Evolutionary conservation across 345 rosid genomes (phyloP), one percentile per base, ranked within the genome.

Genomic region (Gossypium thurberi): DNA sequence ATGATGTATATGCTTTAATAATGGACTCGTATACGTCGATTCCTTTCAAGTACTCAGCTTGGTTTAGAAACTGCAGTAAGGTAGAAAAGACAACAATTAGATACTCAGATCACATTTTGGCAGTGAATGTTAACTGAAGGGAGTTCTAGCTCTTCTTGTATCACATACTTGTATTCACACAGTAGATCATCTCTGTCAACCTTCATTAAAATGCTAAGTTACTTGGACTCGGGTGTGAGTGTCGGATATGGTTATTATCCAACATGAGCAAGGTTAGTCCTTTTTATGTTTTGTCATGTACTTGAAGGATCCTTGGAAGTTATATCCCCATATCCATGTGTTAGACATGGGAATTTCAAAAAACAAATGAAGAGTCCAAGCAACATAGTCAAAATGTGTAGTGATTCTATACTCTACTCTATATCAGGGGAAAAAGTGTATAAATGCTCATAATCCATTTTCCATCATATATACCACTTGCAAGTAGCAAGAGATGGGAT

Each of bases 41-140:
- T 65, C 98, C 99, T 87, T 85, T 90, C 85, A 92, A 78, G 82
- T 92, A 92, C 82, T 92, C 97, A 6, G 74, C 86, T 80, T 87
- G 85, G 87, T 85, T 82, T 67, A 92, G 82, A 79, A 87, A 95
- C 98, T 92, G 91, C 82, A 76, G 74, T 72, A 81, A 67, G 61
- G 43, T 10, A 52, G 52, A 74, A 73, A 73, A 65, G 1, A 55
- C 2, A 40, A 74, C 12, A 5, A 61, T 81, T 23, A 73, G 60
- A 23, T 52, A 52, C 21, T 56, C 65, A 69, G 59, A 55, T 55
- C 25, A 55, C 73, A 48, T 26, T 33, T 63, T 2, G n/a, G 47
- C 13, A n/a, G 13, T 15, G 47, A 61, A 28, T 8, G 48, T 37
- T 11, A n/a, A 63, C 12, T 40, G 46, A 13, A 62, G 23, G 23